phyloP scores from a whole-genome alignment of 192 early-diverging fungal genomes.

The Coemansia sp. region DNA sequence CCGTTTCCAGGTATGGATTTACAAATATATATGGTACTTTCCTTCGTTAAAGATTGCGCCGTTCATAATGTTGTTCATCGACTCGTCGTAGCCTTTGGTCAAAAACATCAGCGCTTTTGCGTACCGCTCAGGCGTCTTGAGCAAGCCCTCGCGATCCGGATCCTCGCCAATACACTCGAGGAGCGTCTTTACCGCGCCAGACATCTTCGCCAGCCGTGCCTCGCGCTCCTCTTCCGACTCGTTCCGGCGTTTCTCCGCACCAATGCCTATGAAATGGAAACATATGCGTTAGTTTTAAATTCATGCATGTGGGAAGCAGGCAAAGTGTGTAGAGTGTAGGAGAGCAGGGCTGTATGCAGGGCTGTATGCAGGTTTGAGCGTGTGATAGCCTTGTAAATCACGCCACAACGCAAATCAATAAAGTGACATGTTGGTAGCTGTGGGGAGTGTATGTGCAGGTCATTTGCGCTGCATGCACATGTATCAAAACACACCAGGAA shows the following conservation, averaged over 20 bases:
- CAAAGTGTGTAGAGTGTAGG: too few species aligned
- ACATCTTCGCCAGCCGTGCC: constrained; percentile 72
- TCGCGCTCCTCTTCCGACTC: constrained; percentile 75
- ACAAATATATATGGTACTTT: constrained; percentile 39
- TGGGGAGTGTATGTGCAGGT: neutral
- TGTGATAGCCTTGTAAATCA: too few species aligned
- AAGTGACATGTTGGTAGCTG: neutral
- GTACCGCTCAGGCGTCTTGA: constrained; percentile 95
- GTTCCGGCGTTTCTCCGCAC: constrained; percentile 73
- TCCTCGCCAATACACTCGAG: constrained; percentile 95
- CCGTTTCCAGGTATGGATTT: constrained; percentile 3
- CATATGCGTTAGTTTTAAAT: neutral
- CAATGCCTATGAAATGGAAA: constrained; percentile 59
- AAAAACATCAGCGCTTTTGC: constrained; percentile 98
- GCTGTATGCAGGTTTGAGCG: too few species aligned
- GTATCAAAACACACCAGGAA: neutral
- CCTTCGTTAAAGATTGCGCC: constrained; percentile 93
- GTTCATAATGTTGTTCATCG: constrained; percentile 86
- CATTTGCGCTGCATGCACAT: neutral
- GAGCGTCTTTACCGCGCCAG: constrained; percentile 83
- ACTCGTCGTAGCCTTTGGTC: constrained; percentile 97
- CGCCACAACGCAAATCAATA: neutral
- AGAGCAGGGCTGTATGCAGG: too few species aligned
- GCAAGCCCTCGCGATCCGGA: constrained; percentile 86
- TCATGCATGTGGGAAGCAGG: too few species aligned